Evolutionary conservation across 805 yeast genomes (phyloP).

Genomic region (Myxozyma vanderwaltii): DNA sequence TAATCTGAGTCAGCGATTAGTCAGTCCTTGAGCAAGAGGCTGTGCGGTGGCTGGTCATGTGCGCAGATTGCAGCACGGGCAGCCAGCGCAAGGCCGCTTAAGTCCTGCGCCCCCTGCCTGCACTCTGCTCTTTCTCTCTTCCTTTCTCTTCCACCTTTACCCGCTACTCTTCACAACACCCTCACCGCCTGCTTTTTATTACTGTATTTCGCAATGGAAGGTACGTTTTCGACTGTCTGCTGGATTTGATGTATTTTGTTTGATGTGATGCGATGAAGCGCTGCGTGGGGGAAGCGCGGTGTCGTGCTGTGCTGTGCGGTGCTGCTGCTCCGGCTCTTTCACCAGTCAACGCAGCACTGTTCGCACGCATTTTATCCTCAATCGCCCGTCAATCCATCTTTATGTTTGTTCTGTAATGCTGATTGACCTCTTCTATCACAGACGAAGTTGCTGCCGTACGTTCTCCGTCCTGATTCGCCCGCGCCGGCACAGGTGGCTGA

Average conservation of each 20-base stretch:
- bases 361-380: not conserved
- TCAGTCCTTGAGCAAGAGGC: too few relatives aligned
- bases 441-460: conserved; percentile 56
- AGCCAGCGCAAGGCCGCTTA: conserved; percentile 10
- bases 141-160: conserved; percentile 9
- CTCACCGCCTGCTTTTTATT: not conserved
- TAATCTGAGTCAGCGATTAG: too few relatives aligned
- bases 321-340: too few relatives aligned
- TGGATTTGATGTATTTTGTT: not conserved
- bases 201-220: conserved; percentile 23
- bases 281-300: too few relatives aligned
- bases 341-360: too few relatives aligned
- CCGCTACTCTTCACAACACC: conserved; percentile 5
- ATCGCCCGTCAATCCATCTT: not conserved
- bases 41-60: not conserved
- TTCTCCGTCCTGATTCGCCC: conserved; percentile 25
- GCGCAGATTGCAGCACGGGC: conserved; percentile 17
- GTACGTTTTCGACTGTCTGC: too few relatives aligned
- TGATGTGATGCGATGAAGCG: conserved; percentile 11
- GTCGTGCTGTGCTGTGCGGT: too few relatives aligned
- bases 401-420: conserved; percentile 6
- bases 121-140: conserved; percentile 15
- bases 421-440: conserved; percentile 26
- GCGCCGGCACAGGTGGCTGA: conserved; percentile 7
- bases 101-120: conserved; percentile 5